These are phyloP conservation scores for Chaetomium tenue DNA, from an alignment of 495 filamentous ascomycete species.

Conservation along the genomic window DNA sequence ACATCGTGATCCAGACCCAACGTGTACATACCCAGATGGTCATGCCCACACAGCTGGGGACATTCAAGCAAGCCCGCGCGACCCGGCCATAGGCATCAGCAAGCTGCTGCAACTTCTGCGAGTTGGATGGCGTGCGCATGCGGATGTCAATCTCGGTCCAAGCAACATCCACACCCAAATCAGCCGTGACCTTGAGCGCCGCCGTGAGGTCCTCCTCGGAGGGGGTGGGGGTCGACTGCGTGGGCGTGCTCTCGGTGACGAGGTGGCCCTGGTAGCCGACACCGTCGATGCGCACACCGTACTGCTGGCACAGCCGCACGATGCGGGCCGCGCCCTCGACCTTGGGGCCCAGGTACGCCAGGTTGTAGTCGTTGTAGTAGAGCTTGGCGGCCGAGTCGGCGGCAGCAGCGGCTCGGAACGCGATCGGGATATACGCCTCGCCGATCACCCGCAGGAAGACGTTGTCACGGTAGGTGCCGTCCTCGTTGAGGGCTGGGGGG, in stretches of 20 bases:
- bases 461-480: conserved; percentile 57
- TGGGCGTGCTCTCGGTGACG: conserved; percentile 52
- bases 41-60: conserved; percentile 60
- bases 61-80: conserved; percentile 54
- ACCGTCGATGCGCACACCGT: conserved; percentile 59
- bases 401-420: conserved; percentile 51
- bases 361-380: conserved; percentile 70
- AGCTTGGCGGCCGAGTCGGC: conserved; percentile 59
- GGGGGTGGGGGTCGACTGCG: conserved; percentile 31
- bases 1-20: too few relatives aligned
- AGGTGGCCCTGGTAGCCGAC: conserved; percentile 65
- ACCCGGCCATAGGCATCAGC: conserved; percentile 21
- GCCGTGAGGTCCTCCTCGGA: conserved; percentile 39
- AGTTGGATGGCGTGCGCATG: conserved; percentile 45
- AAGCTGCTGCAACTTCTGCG: conserved; percentile 39
- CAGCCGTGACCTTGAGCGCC: conserved; percentile 49
- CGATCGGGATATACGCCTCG: conserved; percentile 56
- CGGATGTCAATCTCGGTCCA: conserved; percentile 64
- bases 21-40: conserved; percentile 54
- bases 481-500: conserved; percentile 54
- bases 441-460: conserved; percentile 58
- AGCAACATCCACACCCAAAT: conserved; percentile 57
- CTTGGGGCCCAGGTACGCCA: conserved; percentile 48
- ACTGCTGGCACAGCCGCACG: conserved; percentile 52
- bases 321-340: conserved; percentile 49